Evolutionary conservation across 2,329 filamentous ascomycete genomes (phyloP), one percentile per base, ranked within the genome.

Genomic region (Penicillium carneum): DNA sequence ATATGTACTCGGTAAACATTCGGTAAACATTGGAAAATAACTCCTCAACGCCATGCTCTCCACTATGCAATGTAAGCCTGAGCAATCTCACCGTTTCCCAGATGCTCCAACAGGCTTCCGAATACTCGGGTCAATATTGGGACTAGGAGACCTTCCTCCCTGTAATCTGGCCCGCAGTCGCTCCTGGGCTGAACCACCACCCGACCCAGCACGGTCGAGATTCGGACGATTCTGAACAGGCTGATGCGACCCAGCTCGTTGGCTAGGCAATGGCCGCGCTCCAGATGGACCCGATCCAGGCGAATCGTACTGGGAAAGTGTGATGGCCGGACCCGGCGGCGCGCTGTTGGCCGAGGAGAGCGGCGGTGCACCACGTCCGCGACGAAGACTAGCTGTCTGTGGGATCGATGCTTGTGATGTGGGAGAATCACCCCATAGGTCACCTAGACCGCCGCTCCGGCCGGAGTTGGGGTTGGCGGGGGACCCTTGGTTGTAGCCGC

Each of bases 161-260:
- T 92, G 92, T 47, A 97, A 80, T 63, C 91, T 83, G 71, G 93
- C 91, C 73, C 92, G 91, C 69, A 97, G 81, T 68, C 91, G 84
- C 70, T 96, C 91, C 79, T 96, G 91, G 52, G 92, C 92, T 75
- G 63, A 81, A n/a, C 57, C 51, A 42, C 57, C 57, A 39, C 75
- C 71, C 36, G 50, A 70, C 65, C 33, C 72, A 55, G 47, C 69
- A 65, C 46, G 72, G 50, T 34, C 65, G 76, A 73, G 51, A 14
- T 63, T 77, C 64, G 61, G 79, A 68, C 62, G 70, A 59, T 61
- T 76, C 65, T 72, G 66, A 71, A 72, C 48, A 69, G 76, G 86
- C 80, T 95, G 91, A 74, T 92, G 91, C 72, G 90, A 94, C 14
- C 89, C 91, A 16, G 84, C 84, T 56, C 89, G 82, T 77, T 93